These are phyloP conservation scores for Bertia moriformis DNA, from an alignment of 2,329 filamentous ascomycete species.

Conservation along the genomic window DNA sequence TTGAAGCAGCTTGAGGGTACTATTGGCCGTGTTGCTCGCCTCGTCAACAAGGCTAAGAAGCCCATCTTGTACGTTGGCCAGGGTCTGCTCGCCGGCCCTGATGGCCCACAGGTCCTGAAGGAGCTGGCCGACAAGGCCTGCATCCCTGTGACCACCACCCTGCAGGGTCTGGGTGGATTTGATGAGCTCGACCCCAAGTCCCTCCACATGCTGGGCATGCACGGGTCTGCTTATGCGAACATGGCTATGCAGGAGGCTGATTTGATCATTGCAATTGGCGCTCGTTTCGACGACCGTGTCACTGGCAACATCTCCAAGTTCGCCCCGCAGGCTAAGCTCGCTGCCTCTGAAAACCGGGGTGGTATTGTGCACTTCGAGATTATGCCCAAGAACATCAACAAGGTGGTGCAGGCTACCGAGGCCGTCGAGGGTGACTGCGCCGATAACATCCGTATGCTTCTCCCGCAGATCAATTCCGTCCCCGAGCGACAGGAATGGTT, in stretches of 20 bases:
- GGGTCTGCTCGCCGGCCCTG: constrained; percentile 66
- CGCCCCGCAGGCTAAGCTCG: constrained; percentile 72
- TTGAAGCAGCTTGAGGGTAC: constrained; percentile 59
- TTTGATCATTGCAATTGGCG: constrained; percentile 85
- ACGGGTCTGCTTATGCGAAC: constrained; percentile 92
- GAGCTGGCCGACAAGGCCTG: constrained; percentile 78
- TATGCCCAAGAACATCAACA: constrained; percentile 99
- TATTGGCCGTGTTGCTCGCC: constrained; percentile 61
- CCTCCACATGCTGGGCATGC: constrained; percentile 97
- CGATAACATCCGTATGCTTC: constrained; percentile 58
- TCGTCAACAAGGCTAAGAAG: constrained; percentile 83
- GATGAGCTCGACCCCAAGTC: constrained; percentile 90
- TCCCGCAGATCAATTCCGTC: constrained; percentile 56
- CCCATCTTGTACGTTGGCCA: constrained; percentile 91
- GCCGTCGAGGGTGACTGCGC: constrained; percentile 87
- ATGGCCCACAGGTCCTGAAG: constrained; percentile 67
- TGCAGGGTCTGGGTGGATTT: constrained; percentile 82
- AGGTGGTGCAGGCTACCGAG: constrained; percentile 91
- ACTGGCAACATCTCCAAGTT: constrained; percentile 72
- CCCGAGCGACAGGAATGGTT: constrained; percentile 74
- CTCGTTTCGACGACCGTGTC: constrained; percentile 91
- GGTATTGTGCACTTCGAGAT: constrained; percentile 97
- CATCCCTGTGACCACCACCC: constrained; percentile 89
- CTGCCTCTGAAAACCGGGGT: constrained; percentile 70
- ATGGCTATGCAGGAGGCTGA: constrained; percentile 96